These are phyloP conservation scores for Nigrospora osmanthi DNA, from an alignment of 2,329 filamentous ascomycete species.

Conservation along the genomic window DNA sequence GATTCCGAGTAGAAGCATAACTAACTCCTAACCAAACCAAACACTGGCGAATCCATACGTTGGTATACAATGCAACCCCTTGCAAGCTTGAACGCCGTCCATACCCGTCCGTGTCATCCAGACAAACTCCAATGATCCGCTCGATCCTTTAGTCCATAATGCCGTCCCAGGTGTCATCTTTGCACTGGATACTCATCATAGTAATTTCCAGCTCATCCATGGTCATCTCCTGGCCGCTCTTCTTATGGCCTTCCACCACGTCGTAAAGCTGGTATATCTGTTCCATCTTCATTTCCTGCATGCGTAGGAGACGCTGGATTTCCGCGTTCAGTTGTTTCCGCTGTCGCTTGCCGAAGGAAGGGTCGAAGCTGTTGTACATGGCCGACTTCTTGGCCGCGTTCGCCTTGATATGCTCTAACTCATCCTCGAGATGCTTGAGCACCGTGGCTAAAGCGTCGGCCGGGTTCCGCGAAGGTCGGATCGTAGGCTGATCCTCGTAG, in stretches of 20 bases:
- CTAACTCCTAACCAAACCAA: background rate
- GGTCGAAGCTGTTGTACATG: conserved; percentile 59
- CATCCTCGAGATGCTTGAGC: conserved; percentile 74
- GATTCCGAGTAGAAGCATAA: background rate
- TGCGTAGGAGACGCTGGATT: conserved; percentile 53
- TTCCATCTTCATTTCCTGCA: conserved; percentile 65
- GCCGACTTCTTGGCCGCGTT: conserved; percentile 55
- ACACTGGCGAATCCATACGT: too few relatives aligned
- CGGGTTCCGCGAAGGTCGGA: conserved; percentile 62
- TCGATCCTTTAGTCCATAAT: conserved; percentile 11
- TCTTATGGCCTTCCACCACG: conserved; percentile 73
- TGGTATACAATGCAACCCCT: background rate
- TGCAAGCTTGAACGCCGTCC: background rate
- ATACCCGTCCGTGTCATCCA: background rate
- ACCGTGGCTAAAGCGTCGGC: conserved; percentile 71
- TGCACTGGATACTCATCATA: conserved; percentile 40
- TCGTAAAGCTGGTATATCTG: conserved; percentile 81
- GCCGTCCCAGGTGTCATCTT: conserved; percentile 21
- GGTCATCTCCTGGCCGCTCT: conserved; percentile 53
- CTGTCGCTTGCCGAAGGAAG: conserved; percentile 55
- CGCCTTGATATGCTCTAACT: conserved; percentile 68
- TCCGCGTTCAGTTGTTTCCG: conserved; percentile 52
- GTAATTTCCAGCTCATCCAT: conserved; percentile 58
- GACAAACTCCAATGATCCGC: background rate
- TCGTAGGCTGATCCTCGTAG: conserved; percentile 47